Conservation (phyloP, 768 basidiomycete species). For the Epithele typhae region DNA sequence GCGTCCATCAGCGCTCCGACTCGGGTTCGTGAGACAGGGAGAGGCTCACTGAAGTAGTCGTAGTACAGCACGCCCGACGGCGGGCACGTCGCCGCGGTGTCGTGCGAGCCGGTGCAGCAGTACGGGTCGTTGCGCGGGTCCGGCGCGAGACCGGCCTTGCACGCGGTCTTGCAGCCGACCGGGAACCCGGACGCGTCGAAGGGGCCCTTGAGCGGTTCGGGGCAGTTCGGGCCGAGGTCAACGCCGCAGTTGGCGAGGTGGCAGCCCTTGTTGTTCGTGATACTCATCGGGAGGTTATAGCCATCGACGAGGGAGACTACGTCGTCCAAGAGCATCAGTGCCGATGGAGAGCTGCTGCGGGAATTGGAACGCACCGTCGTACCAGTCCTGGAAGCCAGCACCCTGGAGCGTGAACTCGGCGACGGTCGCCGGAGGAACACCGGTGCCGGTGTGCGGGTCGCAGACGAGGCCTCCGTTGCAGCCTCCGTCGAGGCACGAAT, state of each 20-base stretch:
- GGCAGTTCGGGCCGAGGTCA: slow-evolving; percentile 34
- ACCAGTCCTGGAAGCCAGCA: slow-evolving; percentile 28
- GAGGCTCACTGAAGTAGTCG: slow-evolving; percentile 41
- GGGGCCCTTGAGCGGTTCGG: slow-evolving; percentile 29
- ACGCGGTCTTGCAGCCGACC: slow-evolving; percentile 42
- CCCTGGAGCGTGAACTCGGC: slow-evolving; percentile 32
- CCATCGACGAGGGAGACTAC: slow-evolving; percentile 30
- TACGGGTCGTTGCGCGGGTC: slow-evolving; percentile 47
- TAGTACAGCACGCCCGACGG: slow-evolving; percentile 39
- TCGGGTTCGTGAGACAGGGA: not conserved
- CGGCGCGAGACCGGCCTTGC: slow-evolving; percentile 35
- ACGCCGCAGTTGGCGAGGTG: slow-evolving; percentile 29
- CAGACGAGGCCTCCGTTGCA: slow-evolving; percentile 37
- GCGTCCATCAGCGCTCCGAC: not conserved
- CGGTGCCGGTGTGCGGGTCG: slow-evolving; percentile 33
- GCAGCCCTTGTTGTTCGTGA: slow-evolving; percentile 29
- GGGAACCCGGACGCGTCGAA: slow-evolving; percentile 30
- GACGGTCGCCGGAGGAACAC: slow-evolving; percentile 32
- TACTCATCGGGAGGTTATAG: slow-evolving; percentile 31
- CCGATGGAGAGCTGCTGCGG: not conserved
- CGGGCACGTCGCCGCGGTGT: slow-evolving; percentile 53
- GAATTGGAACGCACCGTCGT: slow-evolving; percentile 24
- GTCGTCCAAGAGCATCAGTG: not conserved
- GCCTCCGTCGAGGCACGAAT: slow-evolving; percentile 33
- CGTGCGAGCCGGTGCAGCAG: slow-evolving; percentile 57